A percentile compares a stretch with the other conserved stretches of the same genome.
These are phyloP conservation scores for Kodamaea anthophila DNA, from an alignment of 1,139 yeast genomes.

Conservation along the genomic window DNA sequence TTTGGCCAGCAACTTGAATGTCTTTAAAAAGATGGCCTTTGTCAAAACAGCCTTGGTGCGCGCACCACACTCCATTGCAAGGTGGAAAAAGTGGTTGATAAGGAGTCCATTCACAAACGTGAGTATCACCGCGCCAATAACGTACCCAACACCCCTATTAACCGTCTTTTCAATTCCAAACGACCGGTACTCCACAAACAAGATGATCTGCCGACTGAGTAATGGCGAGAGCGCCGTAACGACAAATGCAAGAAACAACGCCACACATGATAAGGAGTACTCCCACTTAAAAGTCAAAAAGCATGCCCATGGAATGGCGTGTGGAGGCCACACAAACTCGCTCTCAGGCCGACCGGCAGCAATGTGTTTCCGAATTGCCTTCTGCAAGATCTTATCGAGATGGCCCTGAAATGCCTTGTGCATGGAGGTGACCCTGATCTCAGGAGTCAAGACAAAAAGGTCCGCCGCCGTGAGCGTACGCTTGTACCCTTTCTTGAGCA, in stretches of 20 bases:
- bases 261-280: conserved; percentile 28
- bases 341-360: conserved; percentile 19
- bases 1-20: conserved; percentile 32
- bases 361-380: conserved; percentile 20
- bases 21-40: conserved; percentile 32
- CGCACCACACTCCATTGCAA: conserved; percentile 46
- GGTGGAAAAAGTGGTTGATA: conserved; percentile 39
- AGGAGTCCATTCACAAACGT: conserved; percentile 37
- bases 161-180: conserved; percentile 30
- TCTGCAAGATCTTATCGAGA: conserved; percentile 18
- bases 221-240: conserved; percentile 40
- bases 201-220: conserved; percentile 33
- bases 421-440: conserved; percentile 35
- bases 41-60: conserved; percentile 37
- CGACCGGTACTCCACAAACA: conserved; percentile 33
- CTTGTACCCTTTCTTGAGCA: conserved; percentile 36
- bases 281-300: conserved; percentile 35
- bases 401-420: conserved; percentile 25
- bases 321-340: conserved; percentile 32
- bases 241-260: conserved; percentile 32
- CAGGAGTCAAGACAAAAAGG: conserved; percentile 33
- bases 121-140: conserved; percentile 35
- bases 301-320: conserved; percentile 31
- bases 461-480: conserved; percentile 38
- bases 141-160: conserved; percentile 37